Conservation (phyloP, 1,284 basidiomycete species). For the Ceratobasidium sp. region DNA sequence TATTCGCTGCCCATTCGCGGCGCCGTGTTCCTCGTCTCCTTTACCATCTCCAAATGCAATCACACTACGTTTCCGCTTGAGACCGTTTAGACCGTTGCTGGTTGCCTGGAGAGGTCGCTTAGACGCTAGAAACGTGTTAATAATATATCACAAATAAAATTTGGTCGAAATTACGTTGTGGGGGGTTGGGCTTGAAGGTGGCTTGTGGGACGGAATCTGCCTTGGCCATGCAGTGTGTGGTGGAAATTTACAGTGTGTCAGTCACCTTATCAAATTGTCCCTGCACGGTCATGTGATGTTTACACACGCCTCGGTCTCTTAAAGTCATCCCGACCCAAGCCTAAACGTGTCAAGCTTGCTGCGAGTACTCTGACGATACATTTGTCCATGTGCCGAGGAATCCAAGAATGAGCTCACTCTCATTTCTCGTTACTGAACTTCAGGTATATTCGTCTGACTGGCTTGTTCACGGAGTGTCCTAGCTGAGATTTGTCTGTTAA, state of each 20-base stretch:
- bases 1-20: background rate
- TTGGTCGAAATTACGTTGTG: background rate
- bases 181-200: constrained; percentile 8
- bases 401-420: constrained; percentile 64
- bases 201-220: constrained; percentile 6
- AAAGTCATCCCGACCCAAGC: background rate
- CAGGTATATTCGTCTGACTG: constrained; percentile 60
- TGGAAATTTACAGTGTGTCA: constrained; percentile 30
- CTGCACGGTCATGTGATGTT: constrained; percentile 5
- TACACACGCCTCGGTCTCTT: background rate
- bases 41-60: constrained; percentile 25
- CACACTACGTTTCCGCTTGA: constrained; percentile 32
- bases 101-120: background rate
- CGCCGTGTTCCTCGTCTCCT: background rate
- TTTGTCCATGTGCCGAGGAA: background rate
- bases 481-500: constrained; percentile 54
- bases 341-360: constrained; percentile 1
- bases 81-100: constrained; percentile 7
- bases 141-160: background rate
- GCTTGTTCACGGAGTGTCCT: constrained; percentile 23
- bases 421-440: constrained; percentile 68
- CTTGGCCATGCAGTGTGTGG: constrained; percentile 24
- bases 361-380: background rate
- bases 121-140: background rate
- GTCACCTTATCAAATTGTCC: constrained; percentile 16